These are phyloP conservation scores for Solanum corneliomulleri DNA, from an alignment of 257 asterid genomes.

Conservation along the genomic window DNA sequence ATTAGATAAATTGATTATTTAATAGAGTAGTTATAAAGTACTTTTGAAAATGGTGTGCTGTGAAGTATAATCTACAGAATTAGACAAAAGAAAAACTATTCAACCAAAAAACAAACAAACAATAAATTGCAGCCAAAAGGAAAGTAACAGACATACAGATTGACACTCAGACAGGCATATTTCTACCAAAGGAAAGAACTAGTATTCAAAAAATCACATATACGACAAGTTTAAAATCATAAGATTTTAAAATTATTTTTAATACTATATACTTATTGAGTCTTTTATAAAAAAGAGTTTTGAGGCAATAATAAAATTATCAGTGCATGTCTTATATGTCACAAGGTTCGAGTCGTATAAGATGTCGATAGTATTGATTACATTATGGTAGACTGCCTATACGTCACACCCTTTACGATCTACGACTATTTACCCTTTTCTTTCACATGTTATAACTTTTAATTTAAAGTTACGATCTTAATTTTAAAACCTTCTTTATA, in stretches of 20 bases:
- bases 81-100: background rate
- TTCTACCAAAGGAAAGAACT: background rate
- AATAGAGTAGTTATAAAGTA: background rate
- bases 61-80: background rate
- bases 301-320: background rate
- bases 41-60: background rate
- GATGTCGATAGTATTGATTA: fast-evolving
- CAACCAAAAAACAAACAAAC: background rate
- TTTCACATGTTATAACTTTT: background rate
- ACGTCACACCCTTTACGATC: background rate
- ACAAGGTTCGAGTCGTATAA: background rate
- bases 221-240: background rate
- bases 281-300: background rate
- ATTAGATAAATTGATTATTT: background rate
- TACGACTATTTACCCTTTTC: background rate
- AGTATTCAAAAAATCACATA: background rate
- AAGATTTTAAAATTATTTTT: background rate
- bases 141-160: background rate
- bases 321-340: background rate
- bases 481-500: background rate
- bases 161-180: background rate
- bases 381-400: background rate
- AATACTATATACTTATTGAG: background rate
- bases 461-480: background rate
- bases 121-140: background rate